These are phyloP conservation scores for Solanum neorickii DNA, from an alignment of 257 asterid species.

Conservation along the genomic window DNA sequence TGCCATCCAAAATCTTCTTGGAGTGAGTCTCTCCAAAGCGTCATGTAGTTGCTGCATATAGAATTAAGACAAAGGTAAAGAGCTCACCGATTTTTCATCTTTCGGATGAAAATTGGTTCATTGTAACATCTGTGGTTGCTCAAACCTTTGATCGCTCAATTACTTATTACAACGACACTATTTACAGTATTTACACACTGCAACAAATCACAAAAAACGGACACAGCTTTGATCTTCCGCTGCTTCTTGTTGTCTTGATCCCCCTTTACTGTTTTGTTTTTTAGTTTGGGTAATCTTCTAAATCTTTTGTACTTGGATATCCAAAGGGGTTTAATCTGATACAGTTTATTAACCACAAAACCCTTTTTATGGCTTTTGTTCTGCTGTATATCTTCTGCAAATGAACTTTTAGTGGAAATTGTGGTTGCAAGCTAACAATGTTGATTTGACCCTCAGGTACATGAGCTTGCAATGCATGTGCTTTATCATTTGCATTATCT, in stretches of 20 bases:
- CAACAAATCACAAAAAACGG: background rate
- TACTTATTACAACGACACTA: background rate
- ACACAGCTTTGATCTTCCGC: background rate
- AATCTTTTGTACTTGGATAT: background rate
- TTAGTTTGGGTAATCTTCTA: background rate
- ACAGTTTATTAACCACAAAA: background rate
- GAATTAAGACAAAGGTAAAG: background rate
- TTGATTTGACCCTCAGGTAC: slow-evolving; percentile 56
- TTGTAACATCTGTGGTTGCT: background rate
- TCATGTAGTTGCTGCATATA: background rate
- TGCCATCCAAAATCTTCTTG: background rate
- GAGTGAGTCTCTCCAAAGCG: background rate
- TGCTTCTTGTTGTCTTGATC: background rate
- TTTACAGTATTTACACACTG: background rate
- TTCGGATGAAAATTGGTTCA: background rate
- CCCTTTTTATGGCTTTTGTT: background rate
- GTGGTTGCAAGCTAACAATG: background rate
- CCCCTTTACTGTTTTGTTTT: background rate
- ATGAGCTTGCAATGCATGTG: slow-evolving; percentile 82
- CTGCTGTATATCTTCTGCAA: background rate
- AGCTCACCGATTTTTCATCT: background rate
- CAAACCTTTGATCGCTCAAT: background rate
- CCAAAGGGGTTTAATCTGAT: background rate
- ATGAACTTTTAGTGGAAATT: background rate
- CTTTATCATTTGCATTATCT: slow-evolving; percentile 76